phyloP scores from a whole-genome alignment of 1,139 yeast genomes.

The Blastobotrys capitulatus region DNA sequence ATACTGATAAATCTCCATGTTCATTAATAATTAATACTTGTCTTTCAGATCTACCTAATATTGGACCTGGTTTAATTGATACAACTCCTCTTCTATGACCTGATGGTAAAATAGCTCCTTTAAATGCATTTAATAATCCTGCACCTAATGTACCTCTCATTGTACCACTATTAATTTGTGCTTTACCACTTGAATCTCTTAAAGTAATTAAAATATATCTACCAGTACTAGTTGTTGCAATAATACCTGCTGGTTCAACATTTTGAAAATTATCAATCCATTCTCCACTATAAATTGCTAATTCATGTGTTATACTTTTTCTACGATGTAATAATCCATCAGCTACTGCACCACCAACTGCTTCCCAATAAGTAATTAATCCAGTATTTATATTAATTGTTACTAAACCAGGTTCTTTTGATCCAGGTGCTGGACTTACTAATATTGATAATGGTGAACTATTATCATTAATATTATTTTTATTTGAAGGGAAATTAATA shows the following conservation, averaged over 20 bases:
- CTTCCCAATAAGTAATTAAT: constrained; percentile 54
- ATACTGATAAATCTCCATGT: constrained; percentile 41
- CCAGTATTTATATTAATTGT: constrained; percentile 55
- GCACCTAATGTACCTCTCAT: constrained; percentile 29
- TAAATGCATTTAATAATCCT: constrained; percentile 29
- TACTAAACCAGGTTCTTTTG: constrained; percentile 64
- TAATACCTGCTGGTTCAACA: constrained; percentile 71
- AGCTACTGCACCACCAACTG: constrained; percentile 63
- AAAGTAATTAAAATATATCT: constrained; percentile 58
- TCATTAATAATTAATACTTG: constrained; percentile 38
- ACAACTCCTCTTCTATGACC: constrained; percentile 46
- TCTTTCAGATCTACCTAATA: constrained; percentile 49
- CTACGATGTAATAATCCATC: constrained; percentile 48
- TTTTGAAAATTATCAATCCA: constrained; percentile 51
- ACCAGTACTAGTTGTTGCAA: constrained; percentile 66
- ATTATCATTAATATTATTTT: constrained; percentile 13
- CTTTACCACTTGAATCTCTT: constrained; percentile 65
- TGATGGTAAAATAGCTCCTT: constrained; percentile 27
- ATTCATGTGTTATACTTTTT: constrained; percentile 35
- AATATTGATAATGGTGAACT: constrained; percentile 52
- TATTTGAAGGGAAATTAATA: constrained; percentile 37
- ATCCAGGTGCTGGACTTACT: constrained; percentile 59
- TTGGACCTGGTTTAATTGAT: constrained; percentile 53
- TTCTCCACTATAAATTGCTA: constrained; percentile 36
- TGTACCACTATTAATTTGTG: constrained; percentile 28